phyloP scores from a whole-genome alignment of 2,329 filamentous ascomycete genomes.

The Phyllosticta citribraziliensis region DNA sequence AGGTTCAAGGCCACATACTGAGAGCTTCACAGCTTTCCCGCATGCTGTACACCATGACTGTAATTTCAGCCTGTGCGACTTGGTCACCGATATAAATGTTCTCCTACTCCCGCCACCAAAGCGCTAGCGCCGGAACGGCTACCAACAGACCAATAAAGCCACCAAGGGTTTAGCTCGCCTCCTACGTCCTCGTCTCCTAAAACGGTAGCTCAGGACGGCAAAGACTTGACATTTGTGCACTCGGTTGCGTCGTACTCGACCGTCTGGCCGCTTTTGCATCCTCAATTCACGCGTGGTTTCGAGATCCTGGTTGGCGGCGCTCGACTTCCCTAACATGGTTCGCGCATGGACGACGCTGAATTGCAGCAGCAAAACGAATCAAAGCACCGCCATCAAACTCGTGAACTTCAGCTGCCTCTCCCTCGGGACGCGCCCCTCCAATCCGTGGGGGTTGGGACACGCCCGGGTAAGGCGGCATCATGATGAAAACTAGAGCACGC shows the following conservation, averaged over 20 bases:
- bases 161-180: neutral
- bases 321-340: neutral
- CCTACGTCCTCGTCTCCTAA: neutral
- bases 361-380: neutral
- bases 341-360: neutral
- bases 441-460: neutral
- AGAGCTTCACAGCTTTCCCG: no score
- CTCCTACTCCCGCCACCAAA: neutral
- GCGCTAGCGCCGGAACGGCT: neutral
- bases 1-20: no score
- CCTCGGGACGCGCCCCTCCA: neutral
- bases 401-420: neutral
- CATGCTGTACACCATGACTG: no score
- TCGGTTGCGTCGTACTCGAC: neutral
- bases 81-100: no score
- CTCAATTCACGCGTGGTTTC: neutral
- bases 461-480: neutral
- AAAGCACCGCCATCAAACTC: neutral
- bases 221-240: neutral
- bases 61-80: no score
- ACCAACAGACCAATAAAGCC: neutral
- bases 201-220: neutral
- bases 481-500: neutral
- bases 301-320: neutral
- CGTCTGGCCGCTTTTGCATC: neutral